Evolutionary conservation across 2,329 filamentous ascomycete species (phyloP).

Genomic region (Trichoderma sp.): DNA sequence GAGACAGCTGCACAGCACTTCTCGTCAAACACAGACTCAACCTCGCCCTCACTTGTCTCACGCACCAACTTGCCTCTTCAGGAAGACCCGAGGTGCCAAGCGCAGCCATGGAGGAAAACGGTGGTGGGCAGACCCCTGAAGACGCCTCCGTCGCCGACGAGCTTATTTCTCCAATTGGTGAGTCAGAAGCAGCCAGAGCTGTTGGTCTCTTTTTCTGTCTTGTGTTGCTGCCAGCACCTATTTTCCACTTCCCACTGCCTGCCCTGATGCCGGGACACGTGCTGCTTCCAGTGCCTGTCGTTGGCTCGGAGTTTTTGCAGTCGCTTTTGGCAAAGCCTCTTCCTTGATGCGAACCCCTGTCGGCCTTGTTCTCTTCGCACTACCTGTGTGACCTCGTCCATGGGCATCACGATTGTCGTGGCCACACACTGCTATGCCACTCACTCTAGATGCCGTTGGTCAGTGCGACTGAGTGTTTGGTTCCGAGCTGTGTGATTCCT

Average conservation of each 20-base stretch:
- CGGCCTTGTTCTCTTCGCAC: neutral
- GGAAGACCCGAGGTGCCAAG: slow-evolving; percentile 19
- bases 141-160: slow-evolving; percentile 48
- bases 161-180: slow-evolving; percentile 61
- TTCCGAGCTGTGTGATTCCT: neutral
- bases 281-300: slow-evolving; percentile 47
- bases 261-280: slow-evolving; percentile 51
- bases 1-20: neutral
- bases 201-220: slow-evolving; percentile 49
- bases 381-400: neutral
- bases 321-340: slow-evolving; percentile 8
- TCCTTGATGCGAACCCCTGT: slow-evolving; percentile 8
- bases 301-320: slow-evolving; percentile 46
- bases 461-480: neutral
- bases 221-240: slow-evolving; percentile 33
- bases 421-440: slow-evolving; percentile 3
- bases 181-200: slow-evolving; percentile 50
- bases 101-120: slow-evolving; percentile 44
- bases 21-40: neutral
- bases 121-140: slow-evolving; percentile 53
- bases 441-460: neutral
- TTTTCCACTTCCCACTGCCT: slow-evolving; percentile 37
- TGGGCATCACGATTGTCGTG: neutral
- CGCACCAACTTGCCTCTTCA: slow-evolving; percentile 27
- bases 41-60: slow-evolving; percentile 8